phyloP scores from a whole-genome alignment of 2,329 filamentous ascomycete species.

The Zalaria sp. region DNA sequence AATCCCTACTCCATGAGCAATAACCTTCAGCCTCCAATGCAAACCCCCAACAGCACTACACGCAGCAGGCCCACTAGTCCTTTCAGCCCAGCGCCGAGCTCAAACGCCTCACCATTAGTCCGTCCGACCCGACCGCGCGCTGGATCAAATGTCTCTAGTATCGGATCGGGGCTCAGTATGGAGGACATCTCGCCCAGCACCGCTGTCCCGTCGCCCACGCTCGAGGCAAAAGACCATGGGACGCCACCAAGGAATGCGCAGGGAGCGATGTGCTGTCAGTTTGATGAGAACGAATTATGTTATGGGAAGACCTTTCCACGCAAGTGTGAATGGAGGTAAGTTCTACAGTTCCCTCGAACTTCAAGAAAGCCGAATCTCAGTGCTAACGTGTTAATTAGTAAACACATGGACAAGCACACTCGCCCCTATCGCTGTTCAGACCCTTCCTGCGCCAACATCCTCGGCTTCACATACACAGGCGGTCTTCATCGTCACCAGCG shows the following conservation, averaged over 20 bases:
- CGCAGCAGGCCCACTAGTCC: too few relatives aligned
- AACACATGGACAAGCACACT: constrained; percentile 98
- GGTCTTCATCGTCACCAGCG: constrained; percentile 81
- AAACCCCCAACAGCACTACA: not conserved
- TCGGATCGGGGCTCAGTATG: too few relatives aligned
- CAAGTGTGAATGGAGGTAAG: constrained; percentile 91
- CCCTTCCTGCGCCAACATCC: constrained; percentile 76
- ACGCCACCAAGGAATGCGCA: too few relatives aligned
- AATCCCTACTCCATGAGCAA: not conserved
- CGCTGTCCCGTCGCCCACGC: too few relatives aligned
- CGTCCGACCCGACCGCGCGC: too few relatives aligned
- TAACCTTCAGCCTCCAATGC: not conserved
- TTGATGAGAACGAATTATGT: not conserved
- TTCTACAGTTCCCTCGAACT: constrained; percentile 11
- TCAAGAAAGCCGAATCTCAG: not conserved
- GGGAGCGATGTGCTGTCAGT: too few relatives aligned
- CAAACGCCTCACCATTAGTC: too few relatives aligned
- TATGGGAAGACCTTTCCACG: constrained; percentile 44
- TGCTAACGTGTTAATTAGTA: constrained; percentile 38
- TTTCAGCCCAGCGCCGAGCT: too few relatives aligned
- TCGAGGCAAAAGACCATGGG: too few relatives aligned
- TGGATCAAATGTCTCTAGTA: too few relatives aligned
- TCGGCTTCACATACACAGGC: constrained; percentile 89
- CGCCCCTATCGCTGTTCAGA: constrained; percentile 77
- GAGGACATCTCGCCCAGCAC: too few relatives aligned